Evolutionary conservation across 2,329 filamentous ascomycete species (phyloP).

Genomic region (Lachnum nothofagi): DNA sequence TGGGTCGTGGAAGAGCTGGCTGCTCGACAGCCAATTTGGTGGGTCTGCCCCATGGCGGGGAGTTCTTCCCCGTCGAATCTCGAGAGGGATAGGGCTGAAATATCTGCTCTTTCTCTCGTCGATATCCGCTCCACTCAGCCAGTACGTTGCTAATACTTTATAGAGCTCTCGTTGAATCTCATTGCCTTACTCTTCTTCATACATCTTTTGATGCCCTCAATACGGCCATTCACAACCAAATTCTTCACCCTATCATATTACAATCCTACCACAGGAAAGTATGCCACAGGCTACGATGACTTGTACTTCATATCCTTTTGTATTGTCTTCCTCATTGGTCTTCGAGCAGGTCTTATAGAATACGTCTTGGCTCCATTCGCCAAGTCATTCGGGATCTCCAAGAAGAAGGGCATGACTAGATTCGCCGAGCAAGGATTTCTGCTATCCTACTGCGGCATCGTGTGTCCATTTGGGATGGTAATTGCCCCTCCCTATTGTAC

Average conservation of each 20-base stretch:
- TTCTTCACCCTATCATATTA: conserved; percentile 83
- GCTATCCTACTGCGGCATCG: conserved; percentile 70
- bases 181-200: conserved; percentile 73
- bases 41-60: not conserved
- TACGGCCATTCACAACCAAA: conserved; percentile 65
- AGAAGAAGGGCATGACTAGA: conserved; percentile 64
- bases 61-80: not conserved
- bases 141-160: not conserved
- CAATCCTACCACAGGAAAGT: conserved; percentile 60
- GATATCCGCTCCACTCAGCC: too few species aligned
- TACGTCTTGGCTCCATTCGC: conserved; percentile 76
- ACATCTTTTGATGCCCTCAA: conserved; percentile 72
- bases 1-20: too few species aligned
- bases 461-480: conserved; percentile 57
- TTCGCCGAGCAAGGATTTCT: conserved; percentile 93
- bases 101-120: too few species aligned
- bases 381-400: conserved; percentile 62
- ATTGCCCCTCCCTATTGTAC: not conserved
- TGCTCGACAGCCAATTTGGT: conserved; percentile 1
- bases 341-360: conserved; percentile 78
- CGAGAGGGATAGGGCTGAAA: too few species aligned
- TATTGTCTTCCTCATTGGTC: conserved; percentile 75
- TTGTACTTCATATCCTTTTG: conserved; percentile 67
- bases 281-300: conserved; percentile 72
- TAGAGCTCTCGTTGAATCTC: conserved; percentile 77